Percentiles rank a stretch among this genome's conserved stretches.
phyloP scores from a whole-genome alignment of 2,329 filamentous ascomycete genomes.

The Xylaria hypoxylon region DNA sequence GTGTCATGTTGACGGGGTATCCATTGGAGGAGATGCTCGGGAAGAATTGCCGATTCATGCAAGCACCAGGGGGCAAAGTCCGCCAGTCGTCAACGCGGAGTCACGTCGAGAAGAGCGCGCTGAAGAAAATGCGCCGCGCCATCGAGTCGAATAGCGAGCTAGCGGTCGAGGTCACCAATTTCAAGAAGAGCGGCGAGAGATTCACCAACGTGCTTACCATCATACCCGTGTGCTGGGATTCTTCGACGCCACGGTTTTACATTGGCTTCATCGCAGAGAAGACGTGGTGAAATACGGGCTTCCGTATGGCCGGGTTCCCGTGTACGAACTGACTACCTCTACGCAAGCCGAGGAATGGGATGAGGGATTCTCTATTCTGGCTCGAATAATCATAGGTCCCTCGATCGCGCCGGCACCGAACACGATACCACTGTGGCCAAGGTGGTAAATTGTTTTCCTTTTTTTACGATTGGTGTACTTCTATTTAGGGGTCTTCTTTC shows the following conservation, averaged over 20 bases:
- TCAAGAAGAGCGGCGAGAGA: constrained; percentile 79
- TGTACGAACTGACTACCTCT: neutral
- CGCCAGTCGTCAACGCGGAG: constrained; percentile 69
- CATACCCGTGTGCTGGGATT: constrained; percentile 79
- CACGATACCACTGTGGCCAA: constrained; percentile 3
- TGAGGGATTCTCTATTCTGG: neutral
- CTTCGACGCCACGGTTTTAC: constrained; percentile 74
- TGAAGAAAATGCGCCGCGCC: constrained; percentile 65
- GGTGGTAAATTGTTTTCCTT: neutral
- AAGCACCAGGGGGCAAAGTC: constrained; percentile 77
- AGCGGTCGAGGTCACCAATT: constrained; percentile 75
- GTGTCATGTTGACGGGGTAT: constrained; percentile 83
- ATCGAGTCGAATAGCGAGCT: constrained; percentile 60
- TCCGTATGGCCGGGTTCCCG: neutral
- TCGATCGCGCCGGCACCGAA: neutral
- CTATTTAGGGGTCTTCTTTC: constrained; percentile 30
- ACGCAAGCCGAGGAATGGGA: neutral
- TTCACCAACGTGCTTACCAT: constrained; percentile 90
- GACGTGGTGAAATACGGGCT: constrained; percentile 38
- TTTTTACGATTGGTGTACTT: constrained; percentile 8
- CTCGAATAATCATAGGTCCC: neutral
- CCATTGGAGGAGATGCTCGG: constrained; percentile 78
- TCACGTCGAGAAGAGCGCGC: constrained; percentile 73
- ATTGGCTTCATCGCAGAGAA: constrained; percentile 81
- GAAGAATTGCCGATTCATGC: constrained; percentile 86